Percentiles rank a stretch among this genome's conserved stretches.
Conservation (phyloP, 768 basidiomycete species). For the Leucosporidium creatinivorum region DNA sequence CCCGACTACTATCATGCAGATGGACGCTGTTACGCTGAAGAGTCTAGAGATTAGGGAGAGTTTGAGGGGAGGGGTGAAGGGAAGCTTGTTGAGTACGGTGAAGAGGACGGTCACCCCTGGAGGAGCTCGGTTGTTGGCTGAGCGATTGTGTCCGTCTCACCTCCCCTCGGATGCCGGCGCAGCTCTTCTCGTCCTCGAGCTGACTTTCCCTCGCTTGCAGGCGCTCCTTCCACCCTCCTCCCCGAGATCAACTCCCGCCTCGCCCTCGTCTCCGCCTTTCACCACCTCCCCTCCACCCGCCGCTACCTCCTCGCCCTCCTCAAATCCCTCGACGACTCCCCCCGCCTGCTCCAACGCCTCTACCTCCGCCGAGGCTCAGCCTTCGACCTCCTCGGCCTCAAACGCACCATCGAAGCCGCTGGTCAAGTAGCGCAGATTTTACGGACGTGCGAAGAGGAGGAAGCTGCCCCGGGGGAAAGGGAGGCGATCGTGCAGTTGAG, state of each 20-base stretch:
- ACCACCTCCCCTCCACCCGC: constrained; percentile 46
- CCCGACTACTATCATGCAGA: constrained; percentile 63
- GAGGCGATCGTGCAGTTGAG: constrained; percentile 48
- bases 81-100: constrained; percentile 65
- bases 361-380: constrained; percentile 55
- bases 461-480: background rate
- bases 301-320: constrained; percentile 57
- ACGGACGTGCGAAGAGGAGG: constrained; percentile 45
- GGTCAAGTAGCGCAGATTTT: constrained; percentile 46
- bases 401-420: constrained; percentile 52
- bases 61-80: constrained; percentile 61
- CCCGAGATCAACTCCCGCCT: constrained; percentile 50
- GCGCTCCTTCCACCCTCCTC: constrained; percentile 5
- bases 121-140: constrained; percentile 63
- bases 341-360: constrained; percentile 70
- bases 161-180: background rate
- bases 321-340: constrained; percentile 58
- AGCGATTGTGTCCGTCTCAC: constrained; percentile 59
- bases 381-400: constrained; percentile 58
- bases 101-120: constrained; percentile 71
- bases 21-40: constrained; percentile 79
- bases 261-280: constrained; percentile 65
- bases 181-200: background rate
- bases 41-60: constrained; percentile 78
- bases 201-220: background rate